These are phyloP conservation scores for Solanum hybrid DNA, from an alignment of 305 asterid species.

Conservation along the genomic window DNA sequence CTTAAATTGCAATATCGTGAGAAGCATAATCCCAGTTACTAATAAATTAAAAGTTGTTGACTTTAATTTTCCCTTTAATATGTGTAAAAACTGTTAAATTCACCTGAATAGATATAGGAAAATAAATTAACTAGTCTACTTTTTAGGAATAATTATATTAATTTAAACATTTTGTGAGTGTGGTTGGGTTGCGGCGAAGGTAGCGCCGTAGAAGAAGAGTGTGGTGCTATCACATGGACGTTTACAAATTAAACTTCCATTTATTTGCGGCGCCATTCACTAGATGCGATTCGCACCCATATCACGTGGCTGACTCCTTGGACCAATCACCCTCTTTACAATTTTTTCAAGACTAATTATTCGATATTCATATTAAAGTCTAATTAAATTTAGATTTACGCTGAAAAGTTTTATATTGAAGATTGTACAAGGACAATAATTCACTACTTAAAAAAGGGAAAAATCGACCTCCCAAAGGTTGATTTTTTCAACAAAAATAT, in stretches of 20 bases:
- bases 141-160: neutral
- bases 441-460: accelerated
- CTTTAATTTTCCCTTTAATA: neutral
- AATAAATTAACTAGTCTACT: neutral
- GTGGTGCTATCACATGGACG: conserved; percentile 20
- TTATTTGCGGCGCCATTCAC: conserved; percentile 45
- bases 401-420: neutral
- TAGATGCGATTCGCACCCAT: neutral
- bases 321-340: neutral
- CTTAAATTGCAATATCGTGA: neutral
- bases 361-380: accelerated
- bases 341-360: neutral
- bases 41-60: neutral
- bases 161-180: neutral
- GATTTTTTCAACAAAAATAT: no score
- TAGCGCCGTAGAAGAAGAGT: conserved; percentile 15
- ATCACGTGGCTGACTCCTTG: neutral
- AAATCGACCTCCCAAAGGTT: no score
- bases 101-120: neutral
- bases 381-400: no score
- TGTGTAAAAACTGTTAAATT: neutral
- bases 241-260: conserved; percentile 7
- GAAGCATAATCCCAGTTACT: neutral
- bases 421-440: neutral
- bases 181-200: conserved; percentile 29